Conservation (phyloP, 306 rosid species). For the Cicer cuneatum region DNA sequence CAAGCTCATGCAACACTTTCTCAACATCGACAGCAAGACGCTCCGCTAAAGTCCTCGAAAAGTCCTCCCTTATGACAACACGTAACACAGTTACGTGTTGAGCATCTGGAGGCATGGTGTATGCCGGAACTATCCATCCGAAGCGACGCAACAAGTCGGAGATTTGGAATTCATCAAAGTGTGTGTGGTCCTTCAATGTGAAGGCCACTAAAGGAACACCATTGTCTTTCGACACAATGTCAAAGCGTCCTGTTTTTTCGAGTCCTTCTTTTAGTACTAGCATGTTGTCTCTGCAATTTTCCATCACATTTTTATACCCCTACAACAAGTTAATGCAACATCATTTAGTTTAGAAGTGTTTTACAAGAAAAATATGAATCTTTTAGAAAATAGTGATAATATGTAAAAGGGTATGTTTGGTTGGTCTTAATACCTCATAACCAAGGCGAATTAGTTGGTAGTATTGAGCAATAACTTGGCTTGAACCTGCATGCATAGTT, state of each 20-base stretch:
- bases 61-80: conserved; percentile 89
- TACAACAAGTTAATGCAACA: conserved; percentile 38
- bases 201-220: conserved; percentile 96
- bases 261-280: conserved; percentile 75
- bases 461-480: conserved; percentile 96
- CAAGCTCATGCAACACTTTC: conserved; percentile 83
- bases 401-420: conserved; percentile 5
- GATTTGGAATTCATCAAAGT: conserved; percentile 75
- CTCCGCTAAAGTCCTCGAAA: conserved; percentile 86
- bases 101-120: conserved; percentile 92
- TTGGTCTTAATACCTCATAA: conserved; percentile 59
- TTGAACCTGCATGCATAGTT: conserved; percentile 71
- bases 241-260: conserved; percentile 69
- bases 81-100: conserved; percentile 82
- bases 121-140: conserved; percentile 97
- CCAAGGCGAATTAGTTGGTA: conserved; percentile 94
- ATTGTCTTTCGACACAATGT: conserved; percentile 74
- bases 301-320: conserved; percentile 94
- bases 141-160: conserved; percentile 73
- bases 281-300: conserved; percentile 90
- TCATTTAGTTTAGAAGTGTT: not conserved
- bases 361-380: not conserved
- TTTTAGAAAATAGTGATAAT: not conserved
- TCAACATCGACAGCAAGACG: conserved; percentile 71
- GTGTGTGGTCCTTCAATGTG: conserved; percentile 65